Evolutionary conservation across 106 monocot species (phyloP), one percentile per base, ranked within the genome.

Genomic region (Vanilla planifolia): DNA sequence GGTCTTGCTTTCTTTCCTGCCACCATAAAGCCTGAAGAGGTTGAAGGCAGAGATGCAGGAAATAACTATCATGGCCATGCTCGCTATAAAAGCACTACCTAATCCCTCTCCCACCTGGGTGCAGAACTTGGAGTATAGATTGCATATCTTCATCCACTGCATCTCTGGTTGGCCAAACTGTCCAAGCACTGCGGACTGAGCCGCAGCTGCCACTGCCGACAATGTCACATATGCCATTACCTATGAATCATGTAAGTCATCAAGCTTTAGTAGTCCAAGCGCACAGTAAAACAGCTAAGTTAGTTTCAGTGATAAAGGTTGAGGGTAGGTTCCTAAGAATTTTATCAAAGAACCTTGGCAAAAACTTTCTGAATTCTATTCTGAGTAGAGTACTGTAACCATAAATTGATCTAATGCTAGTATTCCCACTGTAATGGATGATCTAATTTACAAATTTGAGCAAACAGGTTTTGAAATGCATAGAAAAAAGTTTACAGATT

Each of bases 101-200:
- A 86, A 10, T 5, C 81, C 92, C 36, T 77, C 92, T 9, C 88
- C 92, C 0, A 63, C 69, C 43, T 71, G 78, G n/a, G 24, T 70
- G 57, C 88, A 93, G 71, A 88, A 93, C 60, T 71, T 82, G 3
- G 59, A 63, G 36, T 93, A 88, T 33, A 93, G 36, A 52, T 69
- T 59, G 71, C 92, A 93, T 29, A 88, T 35, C 60, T 84, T 84
- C 81, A 93, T 93, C 92, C 92, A 93, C 45, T 93, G 84, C 55
- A 88, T 32, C 76, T 85, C 65, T 3, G 76, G 27, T 63, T 85
- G 81, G 11, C 92, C 88, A 14, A 53, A 63, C 72, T 82, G 29
- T 0, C 71, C 63, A 8, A 93, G 25, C 64, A 85, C 68, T 2
- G 79, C 71, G 11, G 92, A 55, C 22, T 93, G 81, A 1, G 48